Evolutionary conservation across 495 filamentous ascomycete species (phyloP), one percentile per base, ranked within the genome.

Genomic region (Podospora didyma): DNA sequence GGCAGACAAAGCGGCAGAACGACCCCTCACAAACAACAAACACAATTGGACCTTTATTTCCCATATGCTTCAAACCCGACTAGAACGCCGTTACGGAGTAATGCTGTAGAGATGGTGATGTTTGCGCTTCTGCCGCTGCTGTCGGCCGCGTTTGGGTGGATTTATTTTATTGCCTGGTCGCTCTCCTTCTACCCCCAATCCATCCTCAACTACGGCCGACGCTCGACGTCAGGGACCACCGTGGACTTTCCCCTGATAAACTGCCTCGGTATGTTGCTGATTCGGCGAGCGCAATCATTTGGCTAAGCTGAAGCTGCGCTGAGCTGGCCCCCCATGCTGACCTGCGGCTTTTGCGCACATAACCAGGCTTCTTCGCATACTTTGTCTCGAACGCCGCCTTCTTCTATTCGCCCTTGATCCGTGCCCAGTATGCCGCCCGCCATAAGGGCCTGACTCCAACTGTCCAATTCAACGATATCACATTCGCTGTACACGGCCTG

Each of bases 111-210:
- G 16, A 54, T 54, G 52, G 26, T 10, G 19, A 56, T 62, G 46
- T 42, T 42, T 42, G 52, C 46, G 0, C 53, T 67, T 22, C 60
- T 69, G 45, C 53, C 56, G 17, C 51, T 74, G n/a, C 24, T 82
- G 10, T 86, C 83, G n/a, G 67, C 62, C 54, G 14, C 80, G 0
- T 77, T 84, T 46, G 83, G 83, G 59, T 83, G 82, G 79, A 54
- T 77, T 53, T 86, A 86, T 72, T 84, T 83, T 55, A 51, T 85
- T n/a, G 82, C 80, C 66, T 95, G 92, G 92, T 89, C 87, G 1
- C 67, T 87, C 39, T 96, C 90, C 12, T 97, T 96, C 74, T 98
- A 97, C 67, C 93, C 95, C 1, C 94, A 97, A 64, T 81, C 87
- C 1, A 69, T 92, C 39, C 79, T 84, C 54, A 98, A 96, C 76